Evolutionary conservation across 108 stramenopile genomes (phyloP).

Genomic region (Nitzschia sp.): DNA sequence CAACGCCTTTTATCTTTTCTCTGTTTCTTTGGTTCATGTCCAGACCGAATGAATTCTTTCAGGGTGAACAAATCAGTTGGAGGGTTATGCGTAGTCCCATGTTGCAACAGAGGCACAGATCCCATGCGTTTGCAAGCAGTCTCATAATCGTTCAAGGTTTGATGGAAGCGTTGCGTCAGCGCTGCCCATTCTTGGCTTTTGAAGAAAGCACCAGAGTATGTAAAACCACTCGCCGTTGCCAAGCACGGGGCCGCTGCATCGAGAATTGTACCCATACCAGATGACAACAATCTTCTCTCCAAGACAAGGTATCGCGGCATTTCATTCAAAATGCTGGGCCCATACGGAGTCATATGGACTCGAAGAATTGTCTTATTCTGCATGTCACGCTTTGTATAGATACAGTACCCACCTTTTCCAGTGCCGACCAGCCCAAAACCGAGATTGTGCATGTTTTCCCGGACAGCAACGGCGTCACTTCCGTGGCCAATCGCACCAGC

Average conservation of each 20-base stretch:
- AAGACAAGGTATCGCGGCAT: constrained; percentile 68
- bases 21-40: constrained; percentile 30
- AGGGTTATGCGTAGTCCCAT: constrained; percentile 30
- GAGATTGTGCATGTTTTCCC: constrained; percentile 22
- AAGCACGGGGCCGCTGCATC: constrained; percentile 29
- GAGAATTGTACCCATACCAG: not conserved
- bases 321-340: constrained; percentile 62
- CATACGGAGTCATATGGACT: constrained; percentile 71
- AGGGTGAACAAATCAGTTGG: constrained; percentile 58
- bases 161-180: constrained; percentile 51
- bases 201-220: constrained; percentile 74
- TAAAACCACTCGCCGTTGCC: constrained; percentile 29
- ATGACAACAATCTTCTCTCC: constrained; percentile 26
- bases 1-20: constrained; percentile 41
- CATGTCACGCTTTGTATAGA: constrained; percentile 35
- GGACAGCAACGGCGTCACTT: constrained; percentile 26
- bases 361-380: constrained; percentile 22
- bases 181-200: constrained; percentile 66
- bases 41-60: constrained; percentile 55
- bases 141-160: constrained; percentile 47
- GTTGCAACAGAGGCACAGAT: constrained; percentile 14
- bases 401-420: constrained; percentile 59
- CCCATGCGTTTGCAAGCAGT: constrained; percentile 54
- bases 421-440: constrained; percentile 42
- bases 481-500: constrained; percentile 63